phyloP scores from a whole-genome alignment of 306 rosid genomes.

The Hippophae gyantsensis region DNA sequence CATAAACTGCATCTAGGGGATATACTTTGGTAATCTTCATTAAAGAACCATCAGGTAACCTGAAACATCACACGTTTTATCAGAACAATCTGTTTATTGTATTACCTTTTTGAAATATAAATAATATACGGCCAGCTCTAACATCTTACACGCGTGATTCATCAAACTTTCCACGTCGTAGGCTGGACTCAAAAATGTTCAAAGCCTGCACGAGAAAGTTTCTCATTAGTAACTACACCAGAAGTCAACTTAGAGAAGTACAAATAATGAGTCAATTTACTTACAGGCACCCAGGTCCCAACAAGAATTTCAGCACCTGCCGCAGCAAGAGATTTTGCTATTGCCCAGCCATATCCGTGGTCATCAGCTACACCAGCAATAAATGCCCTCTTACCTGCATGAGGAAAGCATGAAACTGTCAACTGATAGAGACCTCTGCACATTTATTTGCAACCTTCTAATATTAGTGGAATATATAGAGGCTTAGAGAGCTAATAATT shows the following conservation, averaged over 20 bases:
- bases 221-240: conserved; percentile 14
- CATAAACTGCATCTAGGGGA: conserved; percentile 91
- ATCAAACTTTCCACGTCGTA: conserved; percentile 87
- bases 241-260: background rate
- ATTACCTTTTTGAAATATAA: conserved; percentile 2
- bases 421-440: background rate
- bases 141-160: conserved; percentile 64
- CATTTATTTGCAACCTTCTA: too few species aligned
- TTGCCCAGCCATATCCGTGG: conserved; percentile 97
- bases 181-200: conserved; percentile 90
- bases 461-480: too few species aligned
- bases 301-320: conserved; percentile 97
- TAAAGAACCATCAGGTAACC: conserved; percentile 82
- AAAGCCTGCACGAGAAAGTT: conserved; percentile 49
- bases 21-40: conserved; percentile 85
- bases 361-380: conserved; percentile 97
- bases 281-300: conserved; percentile 99
- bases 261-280: conserved; percentile 22
- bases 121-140: conserved; percentile 2
- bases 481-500: too few species aligned
- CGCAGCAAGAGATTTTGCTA: conserved; percentile 96
- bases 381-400: conserved; percentile 83
- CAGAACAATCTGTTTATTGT: conserved; percentile 14
- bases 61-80: conserved; percentile 28
- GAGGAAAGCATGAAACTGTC: background rate